These are phyloP conservation scores for Flaveria bidentis DNA, from an alignment of 129 eudicot species.

Conservation along the genomic window DNA sequence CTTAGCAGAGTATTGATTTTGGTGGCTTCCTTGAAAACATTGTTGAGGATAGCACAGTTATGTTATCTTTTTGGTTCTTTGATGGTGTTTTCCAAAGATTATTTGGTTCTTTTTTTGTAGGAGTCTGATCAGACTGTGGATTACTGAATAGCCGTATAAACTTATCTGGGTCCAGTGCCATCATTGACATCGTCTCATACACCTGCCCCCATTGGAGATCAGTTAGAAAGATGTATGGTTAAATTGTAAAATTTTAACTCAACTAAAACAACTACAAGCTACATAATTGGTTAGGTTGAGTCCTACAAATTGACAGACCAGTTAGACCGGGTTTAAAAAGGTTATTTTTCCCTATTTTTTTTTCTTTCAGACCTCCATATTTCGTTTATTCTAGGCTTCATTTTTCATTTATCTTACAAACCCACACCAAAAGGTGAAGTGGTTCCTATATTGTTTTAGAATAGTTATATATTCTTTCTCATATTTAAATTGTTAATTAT, in stretches of 20 bases:
- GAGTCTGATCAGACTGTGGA: slow-evolving; percentile 50
- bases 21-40: slow-evolving; percentile 83
- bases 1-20: slow-evolving; percentile 39
- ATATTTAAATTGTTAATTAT: too few species aligned
- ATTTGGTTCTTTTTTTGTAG: slow-evolving; percentile 43
- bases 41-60: slow-evolving; percentile 46
- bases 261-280: neutral
- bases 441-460: too few species aligned
- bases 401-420: too few species aligned
- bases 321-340: too few species aligned
- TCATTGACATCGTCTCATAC: slow-evolving; percentile 77
- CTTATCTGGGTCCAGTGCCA: slow-evolving; percentile 62
- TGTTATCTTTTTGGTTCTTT: slow-evolving; percentile 48
- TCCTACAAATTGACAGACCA: too few species aligned
- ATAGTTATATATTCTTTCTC: too few species aligned
- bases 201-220: slow-evolving; percentile 46
- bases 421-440: too few species aligned
- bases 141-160: slow-evolving; percentile 43
- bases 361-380: too few species aligned
- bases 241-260: neutral
- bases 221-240: neutral
- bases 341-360: too few species aligned
- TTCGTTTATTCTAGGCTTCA: too few species aligned
- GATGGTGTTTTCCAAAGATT: slow-evolving; percentile 39
- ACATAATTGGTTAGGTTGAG: too few species aligned